Evolutionary conservation across 2,329 filamentous ascomycete species (phyloP).

Genomic region (Gliomastix tumulicola): DNA sequence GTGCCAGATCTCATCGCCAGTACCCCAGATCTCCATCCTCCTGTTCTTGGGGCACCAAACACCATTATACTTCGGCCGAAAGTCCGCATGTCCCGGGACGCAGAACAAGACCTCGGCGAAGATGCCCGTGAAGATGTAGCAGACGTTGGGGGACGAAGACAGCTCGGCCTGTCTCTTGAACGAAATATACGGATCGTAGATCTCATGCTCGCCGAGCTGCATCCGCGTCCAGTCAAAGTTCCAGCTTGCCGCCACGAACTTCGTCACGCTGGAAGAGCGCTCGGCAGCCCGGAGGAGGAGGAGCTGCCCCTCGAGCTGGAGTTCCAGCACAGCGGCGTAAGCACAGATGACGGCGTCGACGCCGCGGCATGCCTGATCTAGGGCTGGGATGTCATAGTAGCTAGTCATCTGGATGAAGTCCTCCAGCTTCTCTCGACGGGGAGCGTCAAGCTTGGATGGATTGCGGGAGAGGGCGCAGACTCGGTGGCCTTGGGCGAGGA

Average conservation of each 20-base stretch:
- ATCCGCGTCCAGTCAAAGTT: slow-evolving; percentile 21
- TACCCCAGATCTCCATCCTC: not conserved
- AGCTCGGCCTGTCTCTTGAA: slow-evolving; percentile 19
- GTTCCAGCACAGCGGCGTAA: slow-evolving; percentile 13
- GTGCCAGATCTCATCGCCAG: slow-evolving; percentile 2
- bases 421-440: slow-evolving; percentile 13
- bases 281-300: slow-evolving; percentile 26
- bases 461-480: slow-evolving; percentile 23
- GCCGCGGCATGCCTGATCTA: slow-evolving; percentile 20
- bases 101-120: slow-evolving; percentile 16
- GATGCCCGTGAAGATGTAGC: slow-evolving; percentile 21
- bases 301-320: slow-evolving; percentile 22
- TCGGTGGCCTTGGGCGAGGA: slow-evolving; percentile 18
- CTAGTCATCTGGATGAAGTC: slow-evolving; percentile 13
- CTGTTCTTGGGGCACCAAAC: not conserved
- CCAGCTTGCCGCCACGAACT: slow-evolving; percentile 20
- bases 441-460: slow-evolving; percentile 15
- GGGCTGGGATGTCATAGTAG: slow-evolving; percentile 20
- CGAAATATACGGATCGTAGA: slow-evolving; percentile 22
- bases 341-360: slow-evolving; percentile 27
- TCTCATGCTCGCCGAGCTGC: slow-evolving; percentile 17
- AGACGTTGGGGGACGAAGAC: slow-evolving; percentile 15
- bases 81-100: not conserved
- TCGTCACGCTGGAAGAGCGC: slow-evolving; percentile 19
- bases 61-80: not conserved